These are phyloP conservation scores for Chlamydomonas sphaeroides DNA, from an alignment of 139 green algal genomes.

Conservation along the genomic window DNA sequence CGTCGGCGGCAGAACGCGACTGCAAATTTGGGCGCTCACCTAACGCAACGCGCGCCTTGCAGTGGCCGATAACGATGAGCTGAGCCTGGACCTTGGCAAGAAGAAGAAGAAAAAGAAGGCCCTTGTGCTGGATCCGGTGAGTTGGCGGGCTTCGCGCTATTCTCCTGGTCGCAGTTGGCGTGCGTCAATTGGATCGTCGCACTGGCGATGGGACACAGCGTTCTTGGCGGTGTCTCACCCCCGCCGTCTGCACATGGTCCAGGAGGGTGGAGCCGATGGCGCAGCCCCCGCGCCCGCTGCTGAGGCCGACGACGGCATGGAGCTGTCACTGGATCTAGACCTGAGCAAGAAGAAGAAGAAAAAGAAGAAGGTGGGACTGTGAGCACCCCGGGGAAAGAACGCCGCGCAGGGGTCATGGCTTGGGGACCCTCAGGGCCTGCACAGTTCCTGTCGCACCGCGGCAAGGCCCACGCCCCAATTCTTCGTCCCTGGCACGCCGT, in stretches of 20 bases:
- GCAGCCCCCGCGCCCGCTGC: neutral
- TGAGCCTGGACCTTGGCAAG: slow-evolving; percentile 61
- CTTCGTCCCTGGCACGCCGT: too few relatives aligned
- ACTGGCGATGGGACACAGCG: neutral
- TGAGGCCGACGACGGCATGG: slow-evolving; percentile 30
- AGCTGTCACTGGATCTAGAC: slow-evolving; percentile 47
- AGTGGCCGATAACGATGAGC: slow-evolving; percentile 58
- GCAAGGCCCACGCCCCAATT: too few relatives aligned
- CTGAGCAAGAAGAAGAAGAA: slow-evolving; percentile 86
- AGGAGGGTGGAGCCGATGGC: neutral
- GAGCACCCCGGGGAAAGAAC: too few relatives aligned
- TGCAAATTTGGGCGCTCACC: neutral
- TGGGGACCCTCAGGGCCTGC: too few relatives aligned
- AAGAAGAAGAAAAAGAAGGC: slow-evolving; percentile 61
- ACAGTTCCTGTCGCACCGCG: too few relatives aligned
- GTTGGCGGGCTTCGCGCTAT: too few relatives aligned
- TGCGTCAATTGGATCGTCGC: too few relatives aligned
- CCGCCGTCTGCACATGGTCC: too few relatives aligned
- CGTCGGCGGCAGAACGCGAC: neutral
- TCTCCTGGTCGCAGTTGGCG: too few relatives aligned
- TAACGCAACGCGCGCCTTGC: neutral
- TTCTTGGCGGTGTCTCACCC: too few relatives aligned
- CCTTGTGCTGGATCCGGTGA: slow-evolving; percentile 6
- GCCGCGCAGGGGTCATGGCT: too few relatives aligned
- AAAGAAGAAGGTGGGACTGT: slow-evolving; percentile 69